phyloP scores from a whole-genome alignment of 768 basidiomycete species.

The Boletus rubropictus region DNA sequence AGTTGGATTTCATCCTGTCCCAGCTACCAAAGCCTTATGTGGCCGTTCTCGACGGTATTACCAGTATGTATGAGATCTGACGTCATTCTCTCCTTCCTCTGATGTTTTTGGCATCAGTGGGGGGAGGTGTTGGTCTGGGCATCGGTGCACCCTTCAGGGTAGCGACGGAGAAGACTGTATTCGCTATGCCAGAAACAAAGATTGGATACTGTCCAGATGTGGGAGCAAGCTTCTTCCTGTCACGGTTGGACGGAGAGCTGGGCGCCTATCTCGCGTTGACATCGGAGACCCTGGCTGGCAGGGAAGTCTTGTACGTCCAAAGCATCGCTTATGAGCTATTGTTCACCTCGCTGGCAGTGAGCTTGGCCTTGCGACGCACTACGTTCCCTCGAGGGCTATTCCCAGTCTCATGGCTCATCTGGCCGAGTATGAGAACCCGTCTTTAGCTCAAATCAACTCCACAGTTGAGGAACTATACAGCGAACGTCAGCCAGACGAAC shows the following conservation, averaged over 20 bases:
- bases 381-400: slow-evolving; percentile 70
- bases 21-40: slow-evolving; percentile 83
- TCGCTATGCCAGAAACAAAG: slow-evolving; percentile 97
- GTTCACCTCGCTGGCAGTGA: slow-evolving; percentile 47
- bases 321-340: slow-evolving; percentile 5
- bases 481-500: slow-evolving; percentile 56
- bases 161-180: slow-evolving; percentile 85
- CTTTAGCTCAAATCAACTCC: slow-evolving; percentile 51
- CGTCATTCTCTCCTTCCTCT: neutral
- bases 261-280: slow-evolving; percentile 95
- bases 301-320: slow-evolving; percentile 75
- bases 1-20: slow-evolving; percentile 69
- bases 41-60: slow-evolving; percentile 83
- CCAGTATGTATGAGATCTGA: slow-evolving; percentile 52
- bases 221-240: slow-evolving; percentile 84
- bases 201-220: slow-evolving; percentile 92
- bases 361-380: slow-evolving; percentile 92
- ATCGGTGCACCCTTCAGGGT: slow-evolving; percentile 84
- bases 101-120: slow-evolving; percentile 52
- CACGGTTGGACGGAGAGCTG: slow-evolving; percentile 83
- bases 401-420: slow-evolving; percentile 67
- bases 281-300: slow-evolving; percentile 61
- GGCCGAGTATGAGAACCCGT: slow-evolving; percentile 35
- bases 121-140: slow-evolving; percentile 88
- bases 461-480: slow-evolving; percentile 58